Evolutionary conservation across 805 yeast species (phyloP).

Genomic region (Candida nemodendra): DNA sequence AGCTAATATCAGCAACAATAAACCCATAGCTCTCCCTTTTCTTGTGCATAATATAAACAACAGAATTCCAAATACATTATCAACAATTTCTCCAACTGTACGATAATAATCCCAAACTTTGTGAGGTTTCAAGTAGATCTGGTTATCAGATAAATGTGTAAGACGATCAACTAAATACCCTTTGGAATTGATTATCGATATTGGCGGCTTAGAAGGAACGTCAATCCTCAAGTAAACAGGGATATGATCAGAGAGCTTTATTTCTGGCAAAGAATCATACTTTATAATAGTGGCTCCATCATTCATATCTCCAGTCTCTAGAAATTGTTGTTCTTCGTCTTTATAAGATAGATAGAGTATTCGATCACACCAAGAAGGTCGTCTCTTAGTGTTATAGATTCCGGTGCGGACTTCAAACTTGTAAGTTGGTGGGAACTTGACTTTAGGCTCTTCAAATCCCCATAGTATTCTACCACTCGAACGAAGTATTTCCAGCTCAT

Average conservation of each 20-base stretch:
- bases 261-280: constrained; percentile 49
- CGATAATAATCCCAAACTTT: constrained; percentile 18
- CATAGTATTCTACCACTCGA: constrained; percentile 46
- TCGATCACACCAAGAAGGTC: constrained; percentile 92
- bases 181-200: constrained; percentile 21
- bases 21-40: constrained; percentile 20
- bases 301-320: background rate
- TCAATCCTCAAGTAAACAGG: constrained; percentile 62
- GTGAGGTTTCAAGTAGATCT: constrained; percentile 26
- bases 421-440: constrained; percentile 77
- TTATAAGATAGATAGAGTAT: constrained; percentile 55
- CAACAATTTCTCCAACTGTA: constrained; percentile 16
- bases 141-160: constrained; percentile 23
- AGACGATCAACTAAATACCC: constrained; percentile 29
- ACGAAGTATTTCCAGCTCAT: constrained; percentile 49
- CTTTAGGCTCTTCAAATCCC: constrained; percentile 66
- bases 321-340: constrained; percentile 4
- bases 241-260: constrained; percentile 71
- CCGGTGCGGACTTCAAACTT: constrained; percentile 53
- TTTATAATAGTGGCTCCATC: constrained; percentile 30
- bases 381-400: constrained; percentile 53
- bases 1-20: constrained; percentile 7
- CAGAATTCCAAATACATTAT: constrained; percentile 16
- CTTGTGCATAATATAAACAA: constrained; percentile 19
- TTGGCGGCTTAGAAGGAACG: constrained; percentile 49